Evolutionary conservation across 805 yeast species (phyloP).

Genomic region (Cyberlindnera mississippiensis): DNA sequence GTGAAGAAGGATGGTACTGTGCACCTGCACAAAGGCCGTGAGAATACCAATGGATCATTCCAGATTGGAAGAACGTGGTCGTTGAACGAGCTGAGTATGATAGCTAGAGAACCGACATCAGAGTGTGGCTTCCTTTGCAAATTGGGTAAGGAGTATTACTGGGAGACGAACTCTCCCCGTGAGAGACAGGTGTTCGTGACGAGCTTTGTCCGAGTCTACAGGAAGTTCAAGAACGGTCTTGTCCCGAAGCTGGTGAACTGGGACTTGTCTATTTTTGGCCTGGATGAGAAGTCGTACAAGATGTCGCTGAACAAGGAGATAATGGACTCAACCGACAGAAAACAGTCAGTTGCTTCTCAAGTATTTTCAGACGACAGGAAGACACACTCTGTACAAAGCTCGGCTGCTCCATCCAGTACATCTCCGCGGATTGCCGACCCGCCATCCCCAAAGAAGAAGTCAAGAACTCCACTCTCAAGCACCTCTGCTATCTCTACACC

Average conservation of each 20-base stretch:
- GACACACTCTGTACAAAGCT: neutral
- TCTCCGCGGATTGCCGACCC: neutral
- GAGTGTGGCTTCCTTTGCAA: slow-evolving; percentile 54
- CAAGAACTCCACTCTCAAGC: neutral
- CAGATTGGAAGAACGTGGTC: slow-evolving; percentile 96
- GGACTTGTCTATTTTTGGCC: slow-evolving; percentile 39
- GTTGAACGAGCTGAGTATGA: slow-evolving; percentile 57
- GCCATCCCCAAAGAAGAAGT: slow-evolving; percentile 6
- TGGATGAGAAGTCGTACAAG: slow-evolving; percentile 35
- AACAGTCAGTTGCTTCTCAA: slow-evolving; percentile 3
- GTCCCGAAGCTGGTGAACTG: slow-evolving; percentile 52
- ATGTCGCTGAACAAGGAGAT: slow-evolving; percentile 19
- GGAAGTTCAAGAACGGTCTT: slow-evolving; percentile 51
- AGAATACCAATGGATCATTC: slow-evolving; percentile 63
- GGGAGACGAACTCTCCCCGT: slow-evolving; percentile 62
- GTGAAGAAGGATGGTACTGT: slow-evolving; percentile 64
- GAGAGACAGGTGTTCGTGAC: slow-evolving; percentile 58
- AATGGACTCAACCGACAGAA: neutral
- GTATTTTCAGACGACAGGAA: neutral
- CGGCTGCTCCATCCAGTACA: neutral
- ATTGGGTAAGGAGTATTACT: slow-evolving; percentile 77
- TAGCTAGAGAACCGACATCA: slow-evolving; percentile 51
- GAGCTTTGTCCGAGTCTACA: slow-evolving; percentile 47
- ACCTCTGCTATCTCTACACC: neutral
- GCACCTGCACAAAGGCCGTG: slow-evolving; percentile 81